Evolutionary conservation across 208 protist genomes (phyloP).

Genomic region (Leishmania arabica): DNA sequence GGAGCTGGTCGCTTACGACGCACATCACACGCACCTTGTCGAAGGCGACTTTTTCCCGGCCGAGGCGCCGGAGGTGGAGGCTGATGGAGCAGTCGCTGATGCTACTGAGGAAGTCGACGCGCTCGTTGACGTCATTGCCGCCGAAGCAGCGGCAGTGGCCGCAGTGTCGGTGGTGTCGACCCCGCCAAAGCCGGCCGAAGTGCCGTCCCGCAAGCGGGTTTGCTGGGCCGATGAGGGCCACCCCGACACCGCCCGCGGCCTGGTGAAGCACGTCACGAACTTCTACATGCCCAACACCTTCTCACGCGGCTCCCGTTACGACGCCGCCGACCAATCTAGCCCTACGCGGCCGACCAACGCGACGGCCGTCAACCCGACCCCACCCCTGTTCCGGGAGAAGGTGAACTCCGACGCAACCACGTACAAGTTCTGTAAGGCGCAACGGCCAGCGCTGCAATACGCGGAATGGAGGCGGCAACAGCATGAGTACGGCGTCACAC

Average conservation of each 20-base stretch:
- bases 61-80: slow-evolving; percentile 25
- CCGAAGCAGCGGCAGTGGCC: slow-evolving; percentile 11
- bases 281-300: slow-evolving; percentile 54
- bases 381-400: slow-evolving; percentile 49
- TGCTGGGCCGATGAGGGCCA: slow-evolving; percentile 58
- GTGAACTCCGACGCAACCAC: slow-evolving; percentile 48
- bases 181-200: slow-evolving; percentile 5
- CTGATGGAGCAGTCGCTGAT: neutral
- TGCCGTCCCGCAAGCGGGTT: slow-evolving; percentile 39
- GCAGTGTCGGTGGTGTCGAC: slow-evolving; percentile 1
- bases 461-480: slow-evolving; percentile 49
- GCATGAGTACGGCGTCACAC: slow-evolving; percentile 24
- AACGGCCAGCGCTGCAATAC: slow-evolving; percentile 50
- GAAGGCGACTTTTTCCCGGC: slow-evolving; percentile 75
- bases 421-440: slow-evolving; percentile 63
- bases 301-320: slow-evolving; percentile 17
- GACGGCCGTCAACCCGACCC: slow-evolving; percentile 28
- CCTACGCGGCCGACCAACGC: slow-evolving; percentile 23
- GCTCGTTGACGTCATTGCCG: slow-evolving; percentile 17
- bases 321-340: slow-evolving; percentile 20
- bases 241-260: slow-evolving; percentile 13
- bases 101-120: slow-evolving; percentile 6
- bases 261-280: slow-evolving; percentile 58
- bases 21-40: slow-evolving; percentile 53
- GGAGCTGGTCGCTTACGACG: slow-evolving; percentile 32